Base-by-base conservation (phyloP, 1,284 basidiomycete species). In the Heliocybe sulcata region DNA sequence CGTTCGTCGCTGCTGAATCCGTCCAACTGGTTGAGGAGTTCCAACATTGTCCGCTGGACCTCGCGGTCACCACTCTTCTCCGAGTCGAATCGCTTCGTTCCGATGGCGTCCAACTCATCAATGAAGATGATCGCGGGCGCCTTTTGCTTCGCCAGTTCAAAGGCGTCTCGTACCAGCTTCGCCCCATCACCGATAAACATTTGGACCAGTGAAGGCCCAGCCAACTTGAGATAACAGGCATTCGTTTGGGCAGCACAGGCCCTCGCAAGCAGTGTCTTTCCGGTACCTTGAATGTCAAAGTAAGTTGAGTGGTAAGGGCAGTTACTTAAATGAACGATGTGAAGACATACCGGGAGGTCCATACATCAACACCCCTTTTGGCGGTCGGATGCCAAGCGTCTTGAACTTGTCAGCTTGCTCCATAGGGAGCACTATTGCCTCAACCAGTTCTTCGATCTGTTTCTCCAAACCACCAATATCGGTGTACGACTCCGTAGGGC, bases 121-220 rank as follows among this genome's bases (percentile, higher is more conserved):
- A 90, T 90, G 68, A 90, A 90, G 65, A 90, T 89, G 67, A 90
- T 90, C 55, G 86, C 83, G 0, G 87, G 87, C 3, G 86, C 80
- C 66, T 90, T 84, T 71, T 88, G 86, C 67, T 88, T 88, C 1
- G 87, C 87, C 16, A 90, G 75, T 63, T 86, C 82, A 69, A 91
- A 90, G 2, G 87, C 81, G 61, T 91, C 87, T 26, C 87, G 78
- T 19, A 91, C 87, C 35, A 91, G 76, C 68, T 90, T 90, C 22
- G 87, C 87, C 55, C 87, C 87, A 67, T 90, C 87, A 68, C 87
- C 87, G 62, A 91, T 90, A 70, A 88, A 91, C 87, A 91, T 91
- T 65, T 89, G 86, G 14, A 90, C 87, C 23, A 90, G 77, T 45
- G 85, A 86, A 1, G 87, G 87, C 29, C 86, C 87, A 11, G 87